A percentile compares a stretch with the other conserved stretches of the same genome.
These are phyloP conservation scores for Ceratocystis harringtonii DNA, from an alignment of 2,329 filamentous ascomycete species.

Conservation along the genomic window DNA sequence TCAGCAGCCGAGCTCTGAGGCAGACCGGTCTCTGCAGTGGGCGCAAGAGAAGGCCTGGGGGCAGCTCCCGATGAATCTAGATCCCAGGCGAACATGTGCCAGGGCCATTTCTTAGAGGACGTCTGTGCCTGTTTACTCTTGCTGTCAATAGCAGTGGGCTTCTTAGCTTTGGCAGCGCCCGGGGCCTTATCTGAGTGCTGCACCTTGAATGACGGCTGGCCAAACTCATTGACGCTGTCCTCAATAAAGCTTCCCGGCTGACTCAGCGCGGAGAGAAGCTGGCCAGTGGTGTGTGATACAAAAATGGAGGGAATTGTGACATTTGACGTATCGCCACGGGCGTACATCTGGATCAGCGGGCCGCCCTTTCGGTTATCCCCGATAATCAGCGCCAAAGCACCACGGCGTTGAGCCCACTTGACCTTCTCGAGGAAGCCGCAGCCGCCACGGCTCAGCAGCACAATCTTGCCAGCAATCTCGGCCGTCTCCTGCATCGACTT, in stretches of 20 bases:
- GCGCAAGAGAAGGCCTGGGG: slow-evolving; percentile 60
- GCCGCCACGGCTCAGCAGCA: slow-evolving; percentile 77
- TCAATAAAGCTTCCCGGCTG: slow-evolving; percentile 52
- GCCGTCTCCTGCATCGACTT: slow-evolving; percentile 81
- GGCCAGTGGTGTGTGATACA: slow-evolving; percentile 86
- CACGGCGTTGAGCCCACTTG: slow-evolving; percentile 87
- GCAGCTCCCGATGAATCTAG: slow-evolving; percentile 32
- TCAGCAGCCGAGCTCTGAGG: neutral
- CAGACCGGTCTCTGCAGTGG: slow-evolving; percentile 19
- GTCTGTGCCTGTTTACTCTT: slow-evolving; percentile 19
- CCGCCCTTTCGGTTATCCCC: slow-evolving; percentile 85
- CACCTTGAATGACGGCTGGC: slow-evolving; percentile 39
- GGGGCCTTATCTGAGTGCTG: slow-evolving; percentile 31
- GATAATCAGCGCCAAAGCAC: slow-evolving; percentile 78
- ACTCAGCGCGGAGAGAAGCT: slow-evolving; percentile 75
- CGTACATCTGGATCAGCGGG: slow-evolving; percentile 91
- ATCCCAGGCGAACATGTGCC: slow-evolving; percentile 28
- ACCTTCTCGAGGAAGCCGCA: slow-evolving; percentile 96
- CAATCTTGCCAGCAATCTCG: slow-evolving; percentile 86
- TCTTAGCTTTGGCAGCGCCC: slow-evolving; percentile 20
- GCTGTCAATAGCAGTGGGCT: neutral
- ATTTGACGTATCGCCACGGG: slow-evolving; percentile 89
- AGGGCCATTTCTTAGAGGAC: slow-evolving; percentile 29
- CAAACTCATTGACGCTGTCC: slow-evolving; percentile 44
- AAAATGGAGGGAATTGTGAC: slow-evolving; percentile 89